Evolutionary conservation across 129 eudicot genomes (phyloP).

Genomic region (Centrapalus pauciflorus): DNA sequence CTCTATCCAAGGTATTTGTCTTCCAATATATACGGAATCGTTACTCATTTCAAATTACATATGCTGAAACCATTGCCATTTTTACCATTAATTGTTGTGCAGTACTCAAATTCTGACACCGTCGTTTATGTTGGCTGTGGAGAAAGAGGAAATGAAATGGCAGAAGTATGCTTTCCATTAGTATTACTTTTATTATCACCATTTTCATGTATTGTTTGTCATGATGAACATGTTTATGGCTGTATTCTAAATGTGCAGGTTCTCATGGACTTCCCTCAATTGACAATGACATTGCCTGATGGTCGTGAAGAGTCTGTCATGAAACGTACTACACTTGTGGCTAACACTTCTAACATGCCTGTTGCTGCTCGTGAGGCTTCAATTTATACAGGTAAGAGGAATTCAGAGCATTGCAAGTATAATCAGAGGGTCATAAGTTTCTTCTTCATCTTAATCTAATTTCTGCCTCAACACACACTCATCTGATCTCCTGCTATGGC

Average conservation of each 20-base stretch:
- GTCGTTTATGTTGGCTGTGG: slow-evolving; percentile 93
- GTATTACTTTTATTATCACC: too few relatives aligned
- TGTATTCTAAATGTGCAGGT: slow-evolving; percentile 42
- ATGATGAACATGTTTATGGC: too few relatives aligned
- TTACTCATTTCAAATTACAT: neutral
- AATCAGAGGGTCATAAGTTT: too few relatives aligned
- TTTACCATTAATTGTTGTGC: slow-evolving; percentile 23
- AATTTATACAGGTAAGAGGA: slow-evolving; percentile 67
- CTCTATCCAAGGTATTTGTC: slow-evolving; percentile 78
- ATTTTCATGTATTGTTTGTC: too few relatives aligned
- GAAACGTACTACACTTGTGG: slow-evolving; percentile 90
- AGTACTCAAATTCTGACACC: slow-evolving; percentile 89
- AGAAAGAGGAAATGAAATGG: slow-evolving; percentile 97
- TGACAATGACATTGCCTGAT: slow-evolving; percentile 87
- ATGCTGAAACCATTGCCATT: neutral
- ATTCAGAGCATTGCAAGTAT: too few relatives aligned
- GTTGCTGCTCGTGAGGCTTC: slow-evolving; percentile 96
- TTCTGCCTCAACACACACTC: too few relatives aligned
- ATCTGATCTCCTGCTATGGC: too few relatives aligned
- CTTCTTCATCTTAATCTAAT: too few relatives aligned
- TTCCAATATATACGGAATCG: too few relatives aligned
- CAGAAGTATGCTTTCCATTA: slow-evolving; percentile 82
- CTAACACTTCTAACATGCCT: slow-evolving; percentile 87
- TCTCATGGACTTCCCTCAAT: slow-evolving; percentile 87
- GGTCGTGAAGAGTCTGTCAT: slow-evolving; percentile 90